A percentile compares a stretch with the other conserved stretches of the same genome.
Evolutionary conservation across 306 rosid species (phyloP).

Genomic region (Senna siamea): DNA sequence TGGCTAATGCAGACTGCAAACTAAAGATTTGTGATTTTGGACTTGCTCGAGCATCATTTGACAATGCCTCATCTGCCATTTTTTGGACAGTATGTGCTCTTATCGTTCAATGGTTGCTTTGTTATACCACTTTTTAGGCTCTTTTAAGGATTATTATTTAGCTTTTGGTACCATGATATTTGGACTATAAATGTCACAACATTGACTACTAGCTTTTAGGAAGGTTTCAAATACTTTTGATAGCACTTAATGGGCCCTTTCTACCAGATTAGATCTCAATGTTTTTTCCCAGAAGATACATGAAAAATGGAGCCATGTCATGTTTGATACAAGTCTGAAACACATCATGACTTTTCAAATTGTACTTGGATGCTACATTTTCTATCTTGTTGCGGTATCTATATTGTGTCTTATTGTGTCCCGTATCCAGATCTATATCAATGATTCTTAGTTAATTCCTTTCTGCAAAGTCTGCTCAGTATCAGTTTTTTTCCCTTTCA

Average conservation of each 20-base stretch:
- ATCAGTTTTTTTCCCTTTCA: too few relatives aligned
- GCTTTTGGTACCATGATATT: neutral
- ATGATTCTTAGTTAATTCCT: neutral
- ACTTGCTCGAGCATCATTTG: slow-evolving; percentile 67
- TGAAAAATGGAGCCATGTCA: neutral
- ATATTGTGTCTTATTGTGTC: too few relatives aligned
- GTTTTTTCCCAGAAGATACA: neutral
- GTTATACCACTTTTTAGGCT: neutral
- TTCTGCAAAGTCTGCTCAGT: neutral
- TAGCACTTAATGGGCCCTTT: neutral
- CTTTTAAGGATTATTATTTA: neutral
- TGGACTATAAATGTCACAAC: neutral
- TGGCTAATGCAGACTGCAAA: slow-evolving; percentile 79
- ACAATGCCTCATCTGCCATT: slow-evolving; percentile 64
- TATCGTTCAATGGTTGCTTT: neutral
- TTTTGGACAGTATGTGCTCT: slow-evolving; percentile 70
- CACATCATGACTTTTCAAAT: neutral
- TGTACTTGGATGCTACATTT: neutral
- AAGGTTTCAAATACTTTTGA: neutral
- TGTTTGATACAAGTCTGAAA: neutral
- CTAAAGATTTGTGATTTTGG: slow-evolving; percentile 76
- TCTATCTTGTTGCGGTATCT: neutral
- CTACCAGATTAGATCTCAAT: neutral
- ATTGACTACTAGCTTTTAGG: neutral
- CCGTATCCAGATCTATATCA: too few relatives aligned